Base-by-base conservation (phyloP, 208 protist genomes). In the Tetramitus jugosus region DNA sequence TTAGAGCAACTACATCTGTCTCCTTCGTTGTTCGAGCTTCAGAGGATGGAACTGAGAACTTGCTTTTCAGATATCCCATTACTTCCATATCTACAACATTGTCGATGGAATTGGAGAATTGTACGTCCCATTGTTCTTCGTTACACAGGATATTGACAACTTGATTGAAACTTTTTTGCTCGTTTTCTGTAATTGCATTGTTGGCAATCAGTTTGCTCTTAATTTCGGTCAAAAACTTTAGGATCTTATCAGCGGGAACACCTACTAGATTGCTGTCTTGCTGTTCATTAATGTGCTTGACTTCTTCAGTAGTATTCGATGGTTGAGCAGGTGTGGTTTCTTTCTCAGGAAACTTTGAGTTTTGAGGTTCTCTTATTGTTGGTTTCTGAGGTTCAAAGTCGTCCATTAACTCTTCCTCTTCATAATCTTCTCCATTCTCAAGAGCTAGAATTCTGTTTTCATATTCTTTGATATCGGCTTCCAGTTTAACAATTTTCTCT, bases 341-440 rank as follows among this genome's bases (percentile, higher is more conserved):
- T 49, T 71, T 35, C 13, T 71, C 39, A n/a, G n/a, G n/a, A n/a
- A n/a, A n/a, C 29, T 65, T 65, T 39, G 33, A 8, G 13, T 10
- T n/a, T 40, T 65, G 33, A 40, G 31, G 0, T 65, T n/a, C n/a
- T n/a, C n/a, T n/a, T n/a, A n/a, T n/a, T n/a, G n/a, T n/a, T n/a
- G n/a, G n/a, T 56, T 71, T 71, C 3, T 43, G 14, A 20, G 20
- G 14, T 39, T 37, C 17, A 2, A 17, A 29, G 0, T 71, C 65
- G n/a, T 29, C 65, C 0, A 29, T 40, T 8, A 49, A 4, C 1
- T 40, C 39, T 49, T 71, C 65, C 26, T 69, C 62, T 40, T 10
- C 65, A 13, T 71, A 35, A 71, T 71, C 65, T 33, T 71, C 40
- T 49, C 35, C 65, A 40, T 71, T 71, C 26, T 71, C 65, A 46